A percentile compares a stretch with the other conserved stretches of the same genome.
These are phyloP conservation scores for Fusarium circinatum DNA, from an alignment of 2,329 filamentous ascomycete species.

Conservation along the genomic window DNA sequence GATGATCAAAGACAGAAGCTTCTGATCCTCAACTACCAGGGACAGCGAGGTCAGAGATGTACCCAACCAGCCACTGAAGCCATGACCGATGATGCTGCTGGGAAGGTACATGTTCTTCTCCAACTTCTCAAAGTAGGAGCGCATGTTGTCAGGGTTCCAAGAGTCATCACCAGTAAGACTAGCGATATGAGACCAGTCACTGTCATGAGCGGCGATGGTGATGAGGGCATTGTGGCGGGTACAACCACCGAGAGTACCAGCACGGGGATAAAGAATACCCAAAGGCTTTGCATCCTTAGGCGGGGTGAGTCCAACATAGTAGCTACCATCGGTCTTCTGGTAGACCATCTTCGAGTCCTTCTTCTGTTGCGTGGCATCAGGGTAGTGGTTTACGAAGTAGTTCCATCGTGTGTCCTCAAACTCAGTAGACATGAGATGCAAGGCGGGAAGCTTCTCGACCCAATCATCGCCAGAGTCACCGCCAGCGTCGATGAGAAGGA, in stretches of 20 bases:
- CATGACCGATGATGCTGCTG: conserved; percentile 52
- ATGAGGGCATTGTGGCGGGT: conserved; percentile 52
- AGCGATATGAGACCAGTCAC: conserved; percentile 55
- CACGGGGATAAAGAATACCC: conserved; percentile 57
- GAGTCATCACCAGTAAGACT: conserved; percentile 55
- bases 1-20: conserved; percentile 43
- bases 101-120: conserved; percentile 57
- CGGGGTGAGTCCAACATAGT: conserved; percentile 49
- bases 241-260: conserved; percentile 56
- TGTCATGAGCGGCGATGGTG: conserved; percentile 52
- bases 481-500: conserved; percentile 68
- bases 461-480: conserved; percentile 59
- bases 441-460: conserved; percentile 44
- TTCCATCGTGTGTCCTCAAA: conserved; percentile 58
- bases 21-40: conserved; percentile 44
- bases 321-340: conserved; percentile 48
- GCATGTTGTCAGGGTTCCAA: conserved; percentile 56
- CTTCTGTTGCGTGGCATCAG: conserved; percentile 57
- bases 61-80: conserved; percentile 54
- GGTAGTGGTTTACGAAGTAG: conserved; percentile 71
- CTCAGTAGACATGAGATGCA: conserved; percentile 42
- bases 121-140: conserved; percentile 53
- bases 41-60: conserved; percentile 31
- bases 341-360: conserved; percentile 61
- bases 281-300: conserved; percentile 51